These are phyloP conservation scores for Diplotaxis tenuifolia DNA, from an alignment of 345 rosid genomes.

Conservation along the genomic window DNA sequence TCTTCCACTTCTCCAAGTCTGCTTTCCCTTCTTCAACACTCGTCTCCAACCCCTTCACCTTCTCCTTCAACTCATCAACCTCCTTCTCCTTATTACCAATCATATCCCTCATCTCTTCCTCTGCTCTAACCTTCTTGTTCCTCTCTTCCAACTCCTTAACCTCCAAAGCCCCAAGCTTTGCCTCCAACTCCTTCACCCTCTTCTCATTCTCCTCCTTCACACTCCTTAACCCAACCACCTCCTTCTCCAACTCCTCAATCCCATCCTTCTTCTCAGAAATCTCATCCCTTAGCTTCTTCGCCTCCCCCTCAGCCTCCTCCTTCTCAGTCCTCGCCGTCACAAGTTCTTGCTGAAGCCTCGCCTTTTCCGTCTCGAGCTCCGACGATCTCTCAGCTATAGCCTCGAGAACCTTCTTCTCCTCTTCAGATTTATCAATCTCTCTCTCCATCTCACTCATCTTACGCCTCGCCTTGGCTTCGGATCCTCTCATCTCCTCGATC, in stretches of 20 bases:
- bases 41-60: conserved; percentile 44
- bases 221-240: not conserved
- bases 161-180: conserved; percentile 51
- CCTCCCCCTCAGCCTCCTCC: not conserved
- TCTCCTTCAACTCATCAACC: conserved; percentile 39
- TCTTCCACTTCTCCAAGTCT: conserved; percentile 40
- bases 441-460: not conserved
- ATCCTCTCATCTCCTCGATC: not conserved
- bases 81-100: conserved; percentile 52
- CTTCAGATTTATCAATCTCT: not conserved
- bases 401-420: not conserved
- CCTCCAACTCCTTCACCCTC: not conserved
- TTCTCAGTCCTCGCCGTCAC: not conserved
- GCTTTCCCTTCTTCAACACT: conserved; percentile 26
- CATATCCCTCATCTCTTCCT: conserved; percentile 63
- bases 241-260: not conserved
- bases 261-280: not conserved
- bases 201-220: not conserved
- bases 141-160: conserved; percentile 56
- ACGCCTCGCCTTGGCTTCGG: not conserved
- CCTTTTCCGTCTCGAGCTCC: not conserved
- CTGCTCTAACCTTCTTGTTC: conserved; percentile 54
- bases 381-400: not conserved
- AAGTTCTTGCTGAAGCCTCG: not conserved
- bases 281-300: not conserved